Evolutionary conservation across 768 basidiomycete species (phyloP).

Genomic region (Scleroderma citrinum): DNA sequence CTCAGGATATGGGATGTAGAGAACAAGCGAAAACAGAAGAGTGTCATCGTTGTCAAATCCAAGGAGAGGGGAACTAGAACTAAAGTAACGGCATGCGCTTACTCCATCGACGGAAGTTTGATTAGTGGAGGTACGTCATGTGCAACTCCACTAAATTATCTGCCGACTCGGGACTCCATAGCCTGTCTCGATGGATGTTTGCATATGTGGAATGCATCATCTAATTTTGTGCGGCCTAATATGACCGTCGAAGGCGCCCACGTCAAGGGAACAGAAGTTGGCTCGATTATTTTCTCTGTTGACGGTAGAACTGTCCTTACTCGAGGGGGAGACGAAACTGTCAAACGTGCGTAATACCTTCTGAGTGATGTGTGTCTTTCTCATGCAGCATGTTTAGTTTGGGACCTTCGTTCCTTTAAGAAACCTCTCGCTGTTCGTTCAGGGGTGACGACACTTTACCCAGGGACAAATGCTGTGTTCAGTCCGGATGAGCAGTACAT

Average conservation of each 20-base stretch:
- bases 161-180: slow-evolving; percentile 27
- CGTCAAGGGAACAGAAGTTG: slow-evolving; percentile 77
- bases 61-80: slow-evolving; percentile 94
- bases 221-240: slow-evolving; percentile 91
- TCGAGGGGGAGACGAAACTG: slow-evolving; percentile 90
- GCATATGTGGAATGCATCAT: slow-evolving; percentile 88
- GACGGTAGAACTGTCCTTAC: slow-evolving; percentile 84
- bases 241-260: slow-evolving; percentile 86
- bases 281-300: slow-evolving; percentile 81
- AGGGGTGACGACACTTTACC: slow-evolving; percentile 73
- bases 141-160: slow-evolving; percentile 7
- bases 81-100: slow-evolving; percentile 81
- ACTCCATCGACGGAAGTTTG: slow-evolving; percentile 82
- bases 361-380: background rate
- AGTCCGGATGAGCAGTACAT: slow-evolving; percentile 91
- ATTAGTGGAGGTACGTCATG: slow-evolving; percentile 77
- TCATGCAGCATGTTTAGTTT: slow-evolving; percentile 49
- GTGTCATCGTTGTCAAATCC: slow-evolving; percentile 93
- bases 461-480: slow-evolving; percentile 90
- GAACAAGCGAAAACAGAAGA: slow-evolving; percentile 89
- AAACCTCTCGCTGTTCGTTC: slow-evolving; percentile 72
- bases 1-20: slow-evolving; percentile 90
- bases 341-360: slow-evolving; percentile 71
- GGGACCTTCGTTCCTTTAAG: slow-evolving; percentile 90
- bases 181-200: slow-evolving; percentile 89